These are phyloP conservation scores for Candida smagusa DNA, from an alignment of 1,139 yeast genomes.

Conservation along the genomic window DNA sequence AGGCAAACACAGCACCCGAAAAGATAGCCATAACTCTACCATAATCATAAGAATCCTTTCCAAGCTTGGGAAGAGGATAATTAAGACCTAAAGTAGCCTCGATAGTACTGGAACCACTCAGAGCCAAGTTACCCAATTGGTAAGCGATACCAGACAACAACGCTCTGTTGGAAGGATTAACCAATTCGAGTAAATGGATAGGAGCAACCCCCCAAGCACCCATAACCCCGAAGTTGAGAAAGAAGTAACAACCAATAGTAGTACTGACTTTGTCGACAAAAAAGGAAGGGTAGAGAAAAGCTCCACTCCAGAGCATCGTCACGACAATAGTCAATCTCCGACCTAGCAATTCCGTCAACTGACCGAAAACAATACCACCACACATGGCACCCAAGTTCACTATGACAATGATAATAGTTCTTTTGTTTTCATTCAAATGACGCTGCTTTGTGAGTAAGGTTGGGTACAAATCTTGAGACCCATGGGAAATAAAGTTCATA, in stretches of 20 bases:
- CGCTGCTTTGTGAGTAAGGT: conserved; percentile 44
- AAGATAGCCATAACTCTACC: conserved; percentile 40
- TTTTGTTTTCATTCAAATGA: conserved; percentile 27
- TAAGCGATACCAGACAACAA: conserved; percentile 37
- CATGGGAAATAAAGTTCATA: conserved; percentile 53
- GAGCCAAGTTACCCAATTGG: conserved; percentile 38
- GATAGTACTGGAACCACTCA: conserved; percentile 36
- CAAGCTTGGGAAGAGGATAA: conserved; percentile 19
- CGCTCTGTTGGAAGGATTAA: conserved; percentile 33
- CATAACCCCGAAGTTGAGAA: conserved; percentile 29
- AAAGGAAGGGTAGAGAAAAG: conserved; percentile 34
- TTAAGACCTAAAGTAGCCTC: conserved; percentile 31
- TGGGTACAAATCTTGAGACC: conserved; percentile 54
- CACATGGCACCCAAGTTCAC: conserved; percentile 49
- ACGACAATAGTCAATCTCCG: conserved; percentile 42
- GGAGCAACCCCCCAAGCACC: conserved; percentile 37
- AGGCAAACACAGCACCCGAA: conserved; percentile 34
- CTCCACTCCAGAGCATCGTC: conserved; percentile 29
- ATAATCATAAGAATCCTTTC: conserved; percentile 21
- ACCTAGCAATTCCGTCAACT: conserved; percentile 32
- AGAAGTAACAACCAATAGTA: conserved; percentile 23
- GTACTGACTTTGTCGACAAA: conserved; percentile 17
- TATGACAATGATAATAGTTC: conserved; percentile 45
- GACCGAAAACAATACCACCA: conserved; percentile 37
- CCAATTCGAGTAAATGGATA: conserved; percentile 34